Percentiles rank a stretch among this genome's conserved stretches.
Conservation (phyloP, 2,329 filamentous ascomycete genomes). For the Epichloe bromicola region DNA sequence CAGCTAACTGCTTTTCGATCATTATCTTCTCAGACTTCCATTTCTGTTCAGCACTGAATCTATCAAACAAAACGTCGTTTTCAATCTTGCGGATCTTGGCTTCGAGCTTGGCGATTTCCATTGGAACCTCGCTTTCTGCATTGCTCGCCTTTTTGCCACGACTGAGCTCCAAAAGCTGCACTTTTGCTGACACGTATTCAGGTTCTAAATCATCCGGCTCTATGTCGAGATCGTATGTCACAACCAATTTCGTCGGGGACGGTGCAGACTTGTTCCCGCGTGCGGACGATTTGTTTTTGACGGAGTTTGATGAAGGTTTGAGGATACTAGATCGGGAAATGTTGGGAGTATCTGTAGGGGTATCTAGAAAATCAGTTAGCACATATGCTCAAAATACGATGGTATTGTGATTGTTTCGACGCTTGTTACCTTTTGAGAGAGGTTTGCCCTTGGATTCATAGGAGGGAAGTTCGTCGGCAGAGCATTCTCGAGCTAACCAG, state of each 20-base stretch:
- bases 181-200: conserved; percentile 63
- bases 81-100: conserved; percentile 68
- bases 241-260: conserved; percentile 27
- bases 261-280: conserved; percentile 3
- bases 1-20: conserved; percentile 48
- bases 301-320: conserved; percentile 17
- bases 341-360: conserved; percentile 35
- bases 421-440: conserved; percentile 22
- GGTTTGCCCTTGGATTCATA: conserved; percentile 41
- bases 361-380: conserved; percentile 24
- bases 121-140: conserved; percentile 16
- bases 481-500: conserved; percentile 74
- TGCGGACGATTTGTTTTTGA: conserved; percentile 22
- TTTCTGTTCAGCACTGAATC: conserved; percentile 46
- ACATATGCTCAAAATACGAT: not conserved
- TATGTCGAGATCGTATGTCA: conserved; percentile 54
- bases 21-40: conserved; percentile 49
- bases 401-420: not conserved
- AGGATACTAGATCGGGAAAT: conserved; percentile 39
- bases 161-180: conserved; percentile 45
- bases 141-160: conserved; percentile 11
- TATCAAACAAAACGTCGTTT: conserved; percentile 64
- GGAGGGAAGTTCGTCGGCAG: conserved; percentile 53
- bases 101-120: conserved; percentile 50
- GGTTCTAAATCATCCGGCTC: conserved; percentile 65